These are phyloP conservation scores for Solanum sejunctum DNA, from an alignment of 257 asterid genomes.

Conservation along the genomic window DNA sequence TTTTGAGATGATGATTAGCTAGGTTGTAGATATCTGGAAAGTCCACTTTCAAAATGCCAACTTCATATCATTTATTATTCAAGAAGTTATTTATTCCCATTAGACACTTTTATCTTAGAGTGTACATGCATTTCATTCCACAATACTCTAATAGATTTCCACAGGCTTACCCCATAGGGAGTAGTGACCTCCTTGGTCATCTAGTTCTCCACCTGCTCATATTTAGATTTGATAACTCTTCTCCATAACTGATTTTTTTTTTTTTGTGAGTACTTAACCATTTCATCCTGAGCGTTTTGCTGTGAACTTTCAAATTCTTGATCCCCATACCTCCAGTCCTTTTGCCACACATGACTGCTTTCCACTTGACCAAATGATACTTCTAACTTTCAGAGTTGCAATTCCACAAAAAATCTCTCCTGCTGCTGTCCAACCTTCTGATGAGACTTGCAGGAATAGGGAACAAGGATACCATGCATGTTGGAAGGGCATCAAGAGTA, in stretches of 20 bases:
- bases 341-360: neutral
- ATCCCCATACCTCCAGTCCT: neutral
- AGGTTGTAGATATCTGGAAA: neutral
- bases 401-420: neutral
- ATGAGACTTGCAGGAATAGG: neutral
- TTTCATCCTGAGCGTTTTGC: neutral
- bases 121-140: neutral
- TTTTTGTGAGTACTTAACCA: neutral
- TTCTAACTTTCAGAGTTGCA: neutral
- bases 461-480: neutral
- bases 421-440: neutral
- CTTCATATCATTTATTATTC: neutral
- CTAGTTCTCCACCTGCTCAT: neutral
- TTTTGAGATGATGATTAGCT: neutral
- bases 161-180: neutral
- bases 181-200: neutral
- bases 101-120: neutral
- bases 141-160: neutral
- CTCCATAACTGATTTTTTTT: neutral
- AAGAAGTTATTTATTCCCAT: neutral
- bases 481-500: neutral
- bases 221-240: neutral
- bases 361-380: neutral
- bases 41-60: neutral
- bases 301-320: neutral